Conservation (phyloP, 1,284 basidiomycete genomes). For the Cutaneotrichosporon spelunceum region DNA sequence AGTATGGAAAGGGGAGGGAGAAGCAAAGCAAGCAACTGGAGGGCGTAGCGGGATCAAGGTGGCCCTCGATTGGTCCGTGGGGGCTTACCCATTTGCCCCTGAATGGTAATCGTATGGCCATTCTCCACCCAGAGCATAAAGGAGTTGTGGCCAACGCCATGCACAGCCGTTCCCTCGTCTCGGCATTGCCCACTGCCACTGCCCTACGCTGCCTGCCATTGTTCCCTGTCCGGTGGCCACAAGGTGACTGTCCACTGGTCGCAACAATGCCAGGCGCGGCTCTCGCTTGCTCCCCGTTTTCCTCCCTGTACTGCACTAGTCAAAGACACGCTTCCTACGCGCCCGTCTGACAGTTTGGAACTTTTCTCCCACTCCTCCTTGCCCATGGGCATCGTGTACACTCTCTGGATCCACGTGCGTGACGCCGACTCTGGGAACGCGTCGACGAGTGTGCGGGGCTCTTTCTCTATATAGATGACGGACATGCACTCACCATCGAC, state of each 20-base stretch:
- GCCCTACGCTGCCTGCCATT: no score
- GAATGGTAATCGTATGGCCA: neutral
- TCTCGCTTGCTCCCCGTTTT: neutral
- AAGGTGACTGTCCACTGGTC: neutral
- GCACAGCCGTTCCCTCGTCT: no score
- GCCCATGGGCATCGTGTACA: neutral
- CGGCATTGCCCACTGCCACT: no score
- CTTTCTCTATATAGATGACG: neutral
- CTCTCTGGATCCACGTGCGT: neutral
- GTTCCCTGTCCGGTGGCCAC: neutral
- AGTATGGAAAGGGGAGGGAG: neutral
- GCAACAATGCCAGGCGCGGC: neutral
- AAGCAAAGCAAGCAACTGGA: neutral
- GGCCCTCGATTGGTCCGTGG: neutral
- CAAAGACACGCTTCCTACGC: neutral
- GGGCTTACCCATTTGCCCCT: neutral
- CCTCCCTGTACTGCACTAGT: neutral
- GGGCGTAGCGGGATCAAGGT: neutral
- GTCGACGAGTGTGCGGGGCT: neutral
- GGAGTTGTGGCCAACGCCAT: no score
- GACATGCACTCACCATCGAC: conserved; percentile 36
- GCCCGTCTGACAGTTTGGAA: neutral
- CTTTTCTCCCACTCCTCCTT: neutral
- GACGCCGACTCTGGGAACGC: neutral
- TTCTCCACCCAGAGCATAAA: no score